Conservation (phyloP, 2,329 filamentous ascomycete species). For the Fusarium floridanum region DNA sequence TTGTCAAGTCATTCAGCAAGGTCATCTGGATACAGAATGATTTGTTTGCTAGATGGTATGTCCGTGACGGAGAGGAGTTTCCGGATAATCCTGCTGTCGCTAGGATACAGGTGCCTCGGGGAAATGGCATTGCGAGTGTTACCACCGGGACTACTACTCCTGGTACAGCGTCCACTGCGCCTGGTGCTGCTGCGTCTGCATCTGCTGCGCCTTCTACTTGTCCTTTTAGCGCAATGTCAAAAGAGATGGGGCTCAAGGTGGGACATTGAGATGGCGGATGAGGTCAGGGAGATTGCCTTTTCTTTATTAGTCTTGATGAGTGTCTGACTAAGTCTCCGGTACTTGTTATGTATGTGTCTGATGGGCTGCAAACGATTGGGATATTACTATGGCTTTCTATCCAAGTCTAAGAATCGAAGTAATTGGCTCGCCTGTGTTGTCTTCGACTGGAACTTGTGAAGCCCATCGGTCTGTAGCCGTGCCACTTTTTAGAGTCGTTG, state of each 20-base stretch:
- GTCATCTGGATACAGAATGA: conserved; percentile 1
- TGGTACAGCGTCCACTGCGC: not conserved
- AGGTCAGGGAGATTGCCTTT: not conserved
- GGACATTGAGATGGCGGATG: not conserved
- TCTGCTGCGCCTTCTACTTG: not conserved
- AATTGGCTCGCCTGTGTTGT: not conserved
- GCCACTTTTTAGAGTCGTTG: not conserved
- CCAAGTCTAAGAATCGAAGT: not conserved
- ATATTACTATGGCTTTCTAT: not conserved
- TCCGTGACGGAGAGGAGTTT: not conserved
- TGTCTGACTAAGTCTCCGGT: not conserved
- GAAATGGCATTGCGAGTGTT: not conserved
- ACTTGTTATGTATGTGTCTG: not conserved
- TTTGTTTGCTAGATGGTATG: not conserved
- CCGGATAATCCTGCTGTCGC: not conserved
- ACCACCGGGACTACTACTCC: not conserved
- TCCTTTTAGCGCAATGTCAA: not conserved
- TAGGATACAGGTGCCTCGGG: not conserved
- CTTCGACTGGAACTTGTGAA: not conserved
- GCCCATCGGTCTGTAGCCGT: not conserved
- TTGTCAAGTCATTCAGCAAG: not conserved
- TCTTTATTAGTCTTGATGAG: not conserved
- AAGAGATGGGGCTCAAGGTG: not conserved
- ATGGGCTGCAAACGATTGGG: not conserved
- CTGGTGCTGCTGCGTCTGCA: not conserved